Conservation (phyloP, 2,329 filamentous ascomycete genomes). For the Septoria linicola region DNA sequence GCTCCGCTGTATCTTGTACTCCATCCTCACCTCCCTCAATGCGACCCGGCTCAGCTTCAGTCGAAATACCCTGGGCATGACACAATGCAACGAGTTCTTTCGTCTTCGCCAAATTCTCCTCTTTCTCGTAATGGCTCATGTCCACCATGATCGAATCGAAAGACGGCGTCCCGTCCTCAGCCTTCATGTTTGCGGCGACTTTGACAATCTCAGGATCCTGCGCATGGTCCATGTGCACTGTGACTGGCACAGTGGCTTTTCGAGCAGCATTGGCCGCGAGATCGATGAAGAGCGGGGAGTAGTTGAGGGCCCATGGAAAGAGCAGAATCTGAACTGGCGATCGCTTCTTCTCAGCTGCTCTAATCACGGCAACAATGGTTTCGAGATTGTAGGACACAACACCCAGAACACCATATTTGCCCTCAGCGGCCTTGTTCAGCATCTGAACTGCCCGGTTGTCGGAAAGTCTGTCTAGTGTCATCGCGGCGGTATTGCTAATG, state of each 20-base stretch:
- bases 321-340: constrained; percentile 70
- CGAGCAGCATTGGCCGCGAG: constrained; percentile 47
- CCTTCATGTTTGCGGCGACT: constrained; percentile 31
- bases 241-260: constrained; percentile 44
- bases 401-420: constrained; percentile 38
- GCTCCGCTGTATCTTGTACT: constrained; percentile 60
- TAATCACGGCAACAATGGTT: constrained; percentile 66
- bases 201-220: constrained; percentile 43
- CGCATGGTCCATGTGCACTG: constrained; percentile 51
- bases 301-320: constrained; percentile 72
- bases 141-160: constrained; percentile 77
- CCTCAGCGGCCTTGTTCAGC: constrained; percentile 35
- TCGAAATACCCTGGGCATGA: constrained; percentile 63
- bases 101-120: constrained; percentile 66
- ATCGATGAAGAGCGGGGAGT: constrained; percentile 55
- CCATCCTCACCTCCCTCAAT: constrained; percentile 76
- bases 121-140: constrained; percentile 71
- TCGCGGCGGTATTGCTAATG: constrained; percentile 11
- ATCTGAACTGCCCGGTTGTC: constrained; percentile 37
- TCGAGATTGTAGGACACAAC: constrained; percentile 56
- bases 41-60: constrained; percentile 68
- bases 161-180: constrained; percentile 42
- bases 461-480: constrained; percentile 28
- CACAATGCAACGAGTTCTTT: constrained; percentile 63
- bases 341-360: constrained; percentile 65